Percentiles rank a stretch among this genome's conserved stretches.
These are phyloP conservation scores for Eucommia ulmoides DNA, from an alignment of 257 asterid species.

Conservation along the genomic window DNA sequence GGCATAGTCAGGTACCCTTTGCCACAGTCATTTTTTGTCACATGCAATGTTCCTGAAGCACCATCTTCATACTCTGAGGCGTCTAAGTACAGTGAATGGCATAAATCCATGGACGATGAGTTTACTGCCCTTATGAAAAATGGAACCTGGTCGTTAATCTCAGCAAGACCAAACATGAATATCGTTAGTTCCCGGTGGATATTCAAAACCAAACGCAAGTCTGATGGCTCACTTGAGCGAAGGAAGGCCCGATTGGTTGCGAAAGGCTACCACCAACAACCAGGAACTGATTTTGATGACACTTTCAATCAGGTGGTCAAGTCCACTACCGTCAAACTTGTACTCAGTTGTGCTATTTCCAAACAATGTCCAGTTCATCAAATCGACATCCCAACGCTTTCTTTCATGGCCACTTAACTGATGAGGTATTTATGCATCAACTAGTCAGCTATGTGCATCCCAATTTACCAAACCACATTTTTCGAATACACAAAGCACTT, in stretches of 20 bases:
- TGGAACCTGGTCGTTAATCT: background rate
- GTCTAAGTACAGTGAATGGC: background rate
- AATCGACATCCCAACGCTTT: background rate
- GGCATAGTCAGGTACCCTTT: too few species aligned
- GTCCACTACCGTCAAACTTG: background rate
- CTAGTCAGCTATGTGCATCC: background rate
- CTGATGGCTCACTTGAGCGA: background rate
- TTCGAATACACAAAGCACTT: background rate
- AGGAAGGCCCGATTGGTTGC: background rate
- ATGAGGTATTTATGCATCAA: background rate
- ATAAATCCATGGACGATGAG: background rate
- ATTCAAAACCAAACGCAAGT: too few species aligned
- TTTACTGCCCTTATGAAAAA: background rate
- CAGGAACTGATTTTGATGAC: background rate
- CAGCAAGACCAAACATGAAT: too few species aligned
- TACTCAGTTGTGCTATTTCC: background rate
- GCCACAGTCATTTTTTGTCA: background rate
- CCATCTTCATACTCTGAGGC: background rate
- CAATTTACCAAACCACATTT: background rate
- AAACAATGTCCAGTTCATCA: too few species aligned
- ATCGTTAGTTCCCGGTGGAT: too few species aligned
- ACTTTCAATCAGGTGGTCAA: background rate
- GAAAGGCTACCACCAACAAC: background rate
- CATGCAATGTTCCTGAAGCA: background rate
- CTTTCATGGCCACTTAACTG: background rate